phyloP scores from a whole-genome alignment of 805 yeast species.

The Wickerhamomyces xylosicus region DNA sequence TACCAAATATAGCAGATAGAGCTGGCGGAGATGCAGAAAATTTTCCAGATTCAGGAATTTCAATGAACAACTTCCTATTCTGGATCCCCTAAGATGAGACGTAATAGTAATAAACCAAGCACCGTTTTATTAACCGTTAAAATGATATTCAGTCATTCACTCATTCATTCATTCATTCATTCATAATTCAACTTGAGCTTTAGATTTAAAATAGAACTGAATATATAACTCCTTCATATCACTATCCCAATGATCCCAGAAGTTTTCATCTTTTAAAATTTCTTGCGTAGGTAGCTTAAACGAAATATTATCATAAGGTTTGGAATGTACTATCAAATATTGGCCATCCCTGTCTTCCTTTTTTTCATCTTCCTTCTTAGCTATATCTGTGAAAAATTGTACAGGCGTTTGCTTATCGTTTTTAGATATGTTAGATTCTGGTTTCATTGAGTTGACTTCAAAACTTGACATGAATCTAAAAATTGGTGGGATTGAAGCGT shows the following conservation, averaged over 20 bases:
- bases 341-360: constrained; percentile 38
- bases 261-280: constrained; percentile 24
- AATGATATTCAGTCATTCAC: too few species aligned
- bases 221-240: constrained; percentile 60
- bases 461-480: constrained; percentile 70
- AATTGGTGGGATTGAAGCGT: constrained; percentile 39
- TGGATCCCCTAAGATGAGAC: too few species aligned
- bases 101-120: too few species aligned
- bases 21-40: too few species aligned
- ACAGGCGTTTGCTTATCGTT: too few species aligned
- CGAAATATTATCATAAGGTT: constrained; percentile 79
- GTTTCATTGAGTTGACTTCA: constrained; percentile 28
- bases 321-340: constrained; percentile 74
- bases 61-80: too few species aligned
- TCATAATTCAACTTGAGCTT: too few species aligned
- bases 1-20: too few species aligned
- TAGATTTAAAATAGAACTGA: constrained; percentile 54
- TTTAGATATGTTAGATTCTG: background rate
- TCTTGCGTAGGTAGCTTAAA: constrained; percentile 61
- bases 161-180: too few species aligned
- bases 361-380: constrained; percentile 40
- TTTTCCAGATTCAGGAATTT: too few species aligned
- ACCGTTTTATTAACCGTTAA: too few species aligned
- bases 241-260: constrained; percentile 68
- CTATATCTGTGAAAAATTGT: too few species aligned